A percentile compares a stretch with the other conserved stretches of the same genome.
Conservation (phyloP, 805 yeast species). For the Suhomyces sp. region DNA sequence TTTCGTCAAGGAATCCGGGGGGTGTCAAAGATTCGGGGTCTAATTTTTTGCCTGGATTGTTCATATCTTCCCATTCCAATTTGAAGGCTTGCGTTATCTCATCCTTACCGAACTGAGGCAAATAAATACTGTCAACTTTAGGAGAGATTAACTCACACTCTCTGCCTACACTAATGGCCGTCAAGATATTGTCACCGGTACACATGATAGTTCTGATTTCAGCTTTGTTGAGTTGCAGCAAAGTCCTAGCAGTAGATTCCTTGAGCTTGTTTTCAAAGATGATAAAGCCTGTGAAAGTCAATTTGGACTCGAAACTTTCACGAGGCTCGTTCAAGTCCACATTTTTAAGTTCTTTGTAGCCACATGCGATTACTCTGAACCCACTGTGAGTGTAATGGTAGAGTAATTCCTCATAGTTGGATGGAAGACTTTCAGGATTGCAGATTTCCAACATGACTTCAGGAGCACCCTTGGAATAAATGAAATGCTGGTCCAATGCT, state of each 20-base stretch:
- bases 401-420: slow-evolving; percentile 66
- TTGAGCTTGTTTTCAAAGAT: slow-evolving; percentile 91
- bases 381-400: slow-evolving; percentile 91
- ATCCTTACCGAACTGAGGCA: slow-evolving; percentile 57
- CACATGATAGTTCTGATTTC: slow-evolving; percentile 87
- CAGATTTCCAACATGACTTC: slow-evolving; percentile 86
- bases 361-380: slow-evolving; percentile 93
- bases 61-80: slow-evolving; percentile 66
- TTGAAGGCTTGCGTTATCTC: slow-evolving; percentile 31
- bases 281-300: slow-evolving; percentile 82
- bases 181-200: slow-evolving; percentile 93
- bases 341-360: slow-evolving; percentile 49
- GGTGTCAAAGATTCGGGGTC: slow-evolving; percentile 66
- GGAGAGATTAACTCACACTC: slow-evolving; percentile 70
- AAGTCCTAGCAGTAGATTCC: slow-evolving; percentile 57
- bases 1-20: slow-evolving; percentile 26
- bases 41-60: slow-evolving; percentile 51
- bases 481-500: slow-evolving; percentile 8
- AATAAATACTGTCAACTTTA: slow-evolving; percentile 31
- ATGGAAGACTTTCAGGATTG: slow-evolving; percentile 65
- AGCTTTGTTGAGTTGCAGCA: slow-evolving; percentile 61
- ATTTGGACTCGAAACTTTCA: slow-evolving; percentile 62
- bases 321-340: slow-evolving; percentile 33
- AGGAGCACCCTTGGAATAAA: slow-evolving; percentile 93
- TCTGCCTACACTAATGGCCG: slow-evolving; percentile 89